Evolutionary conservation across 306 rosid genomes (phyloP).

Genomic region (Glycine latifolia): DNA sequence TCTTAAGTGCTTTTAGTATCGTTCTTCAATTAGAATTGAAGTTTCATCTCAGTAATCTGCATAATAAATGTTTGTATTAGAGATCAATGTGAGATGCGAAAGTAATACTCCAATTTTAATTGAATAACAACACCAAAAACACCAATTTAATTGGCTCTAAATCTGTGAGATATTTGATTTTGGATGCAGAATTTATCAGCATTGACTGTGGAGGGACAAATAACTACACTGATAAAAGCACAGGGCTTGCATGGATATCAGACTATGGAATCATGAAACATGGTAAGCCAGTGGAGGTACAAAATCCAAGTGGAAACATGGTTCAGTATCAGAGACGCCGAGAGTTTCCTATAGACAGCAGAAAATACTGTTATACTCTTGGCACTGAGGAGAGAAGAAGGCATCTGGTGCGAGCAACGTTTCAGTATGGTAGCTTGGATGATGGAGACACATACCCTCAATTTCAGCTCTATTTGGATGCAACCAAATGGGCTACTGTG

Average conservation of each 20-base stretch:
- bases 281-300: constrained; percentile 61
- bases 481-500: constrained; percentile 90
- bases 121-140: background rate
- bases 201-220: constrained; percentile 86
- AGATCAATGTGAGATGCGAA: background rate
- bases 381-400: constrained; percentile 77
- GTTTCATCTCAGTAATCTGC: background rate
- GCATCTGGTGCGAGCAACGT: constrained; percentile 81
- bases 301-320: constrained; percentile 61
- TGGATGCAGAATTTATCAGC: constrained; percentile 78
- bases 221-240: constrained; percentile 70
- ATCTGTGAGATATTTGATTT: constrained; percentile 20
- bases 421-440: constrained; percentile 78
- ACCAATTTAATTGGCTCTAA: background rate
- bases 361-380: constrained; percentile 81
- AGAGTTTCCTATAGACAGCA: constrained; percentile 79
- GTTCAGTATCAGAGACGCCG: constrained; percentile 68
- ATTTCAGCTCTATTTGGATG: constrained; percentile 84
- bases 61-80: background rate
- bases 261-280: constrained; percentile 63
- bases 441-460: constrained; percentile 92
- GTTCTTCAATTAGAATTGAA: background rate
- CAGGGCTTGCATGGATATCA: constrained; percentile 83
- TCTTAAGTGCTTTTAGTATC: background rate
- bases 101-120: background rate